Conservation (phyloP, 1,284 basidiomycete species). For the Marasmius fiardii region DNA sequence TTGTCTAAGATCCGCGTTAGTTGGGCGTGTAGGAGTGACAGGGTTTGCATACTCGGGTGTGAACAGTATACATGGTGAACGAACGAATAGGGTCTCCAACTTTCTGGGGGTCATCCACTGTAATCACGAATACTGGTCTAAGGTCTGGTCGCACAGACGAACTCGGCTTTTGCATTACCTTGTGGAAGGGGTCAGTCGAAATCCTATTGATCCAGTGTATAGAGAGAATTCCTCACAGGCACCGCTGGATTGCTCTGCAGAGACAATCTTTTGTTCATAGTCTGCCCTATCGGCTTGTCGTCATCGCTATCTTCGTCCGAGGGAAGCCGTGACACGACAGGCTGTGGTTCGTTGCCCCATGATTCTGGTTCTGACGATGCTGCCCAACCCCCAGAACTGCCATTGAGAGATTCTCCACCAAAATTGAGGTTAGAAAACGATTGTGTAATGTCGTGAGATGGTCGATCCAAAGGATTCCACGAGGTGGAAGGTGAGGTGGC, state of each 20-base stretch:
- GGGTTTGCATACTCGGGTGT: conserved; percentile 61
- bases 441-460: conserved; percentile 31
- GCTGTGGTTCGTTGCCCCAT: conserved; percentile 31
- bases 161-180: conserved; percentile 28
- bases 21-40: conserved; percentile 1
- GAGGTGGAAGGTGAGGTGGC: background rate
- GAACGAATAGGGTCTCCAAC: conserved; percentile 90
- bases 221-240: conserved; percentile 8
- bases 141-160: conserved; percentile 31
- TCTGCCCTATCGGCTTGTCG: conserved; percentile 67
- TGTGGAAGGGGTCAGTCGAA: background rate
- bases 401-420: conserved; percentile 42
- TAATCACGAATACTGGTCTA: conserved; percentile 71
- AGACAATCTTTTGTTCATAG: conserved; percentile 29
- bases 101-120: conserved; percentile 90
- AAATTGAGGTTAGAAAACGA: conserved; percentile 57
- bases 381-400: conserved; percentile 32
- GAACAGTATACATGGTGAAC: conserved; percentile 94
- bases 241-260: conserved; percentile 9
- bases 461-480: conserved; percentile 47
- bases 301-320: conserved; percentile 66
- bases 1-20: conserved; percentile 45
- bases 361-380: conserved; percentile 41
- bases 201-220: background rate
- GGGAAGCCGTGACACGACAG: conserved; percentile 13